Percentiles rank a stretch among this genome's conserved stretches.
Conservation (phyloP, 768 basidiomycete genomes). For the Mycena albidolilacea region DNA sequence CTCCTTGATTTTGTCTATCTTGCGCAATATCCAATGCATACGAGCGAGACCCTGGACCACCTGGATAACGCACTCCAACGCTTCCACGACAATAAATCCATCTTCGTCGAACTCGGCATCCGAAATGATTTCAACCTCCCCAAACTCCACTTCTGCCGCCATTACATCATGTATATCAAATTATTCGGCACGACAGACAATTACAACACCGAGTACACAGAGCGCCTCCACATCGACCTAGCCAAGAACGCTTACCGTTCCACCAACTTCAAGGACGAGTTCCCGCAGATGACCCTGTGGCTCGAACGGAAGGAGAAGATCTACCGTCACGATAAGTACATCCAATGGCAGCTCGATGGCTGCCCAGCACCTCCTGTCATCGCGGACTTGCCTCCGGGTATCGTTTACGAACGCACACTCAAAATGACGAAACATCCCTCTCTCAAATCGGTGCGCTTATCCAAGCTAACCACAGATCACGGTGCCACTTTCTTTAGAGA, state of each 20-base stretch:
- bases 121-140: background rate
- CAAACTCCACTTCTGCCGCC: background rate
- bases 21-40: no score
- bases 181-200: background rate
- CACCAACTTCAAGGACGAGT: background rate
- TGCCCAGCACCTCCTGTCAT: background rate
- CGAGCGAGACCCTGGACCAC: no score
- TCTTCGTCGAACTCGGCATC: background rate
- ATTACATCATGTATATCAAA: background rate
- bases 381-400: background rate
- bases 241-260: no score
- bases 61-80: no score
- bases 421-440: background rate
- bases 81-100: no score
- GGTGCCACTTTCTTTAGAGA: background rate
- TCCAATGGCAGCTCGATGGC: background rate
- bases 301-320: background rate
- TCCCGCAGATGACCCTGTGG: background rate
- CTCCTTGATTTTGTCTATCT: no score
- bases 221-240: background rate
- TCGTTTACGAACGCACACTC: background rate
- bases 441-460: background rate
- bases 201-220: background rate
- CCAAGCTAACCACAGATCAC: background rate
- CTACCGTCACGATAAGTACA: background rate